These are phyloP conservation scores for Graphium sp. DNA, from an alignment of 2,329 filamentous ascomycete genomes.

Conservation along the genomic window DNA sequence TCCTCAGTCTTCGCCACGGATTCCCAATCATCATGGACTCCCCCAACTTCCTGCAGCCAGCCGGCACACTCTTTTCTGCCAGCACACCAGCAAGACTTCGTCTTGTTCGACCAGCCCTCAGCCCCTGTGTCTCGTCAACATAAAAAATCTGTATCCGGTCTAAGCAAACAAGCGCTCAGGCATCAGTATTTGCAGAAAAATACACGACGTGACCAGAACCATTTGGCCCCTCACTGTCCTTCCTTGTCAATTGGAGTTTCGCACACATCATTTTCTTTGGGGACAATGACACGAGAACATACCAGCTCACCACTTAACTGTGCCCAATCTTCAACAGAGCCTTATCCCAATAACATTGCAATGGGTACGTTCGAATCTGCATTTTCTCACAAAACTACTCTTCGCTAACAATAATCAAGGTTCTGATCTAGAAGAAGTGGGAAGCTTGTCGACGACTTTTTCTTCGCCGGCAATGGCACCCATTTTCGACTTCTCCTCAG, in stretches of 20 bases:
- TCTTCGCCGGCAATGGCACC: slow-evolving; percentile 33
- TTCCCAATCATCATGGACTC: slow-evolving; percentile 67
- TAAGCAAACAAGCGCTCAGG: too few species aligned
- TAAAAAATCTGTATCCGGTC: too few species aligned
- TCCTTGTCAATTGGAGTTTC: neutral
- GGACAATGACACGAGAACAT: neutral
- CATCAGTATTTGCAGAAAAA: too few species aligned
- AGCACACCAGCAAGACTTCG: slow-evolving; percentile 55
- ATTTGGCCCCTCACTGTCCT: too few species aligned
- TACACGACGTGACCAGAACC: too few species aligned
- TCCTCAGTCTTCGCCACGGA: slow-evolving; percentile 69
- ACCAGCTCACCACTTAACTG: too few species aligned
- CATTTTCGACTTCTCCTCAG: slow-evolving; percentile 34
- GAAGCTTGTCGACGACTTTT: slow-evolving; percentile 32
- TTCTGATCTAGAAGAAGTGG: slow-evolving; percentile 40
- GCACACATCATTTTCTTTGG: neutral
- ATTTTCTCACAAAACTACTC: slow-evolving; percentile 27
- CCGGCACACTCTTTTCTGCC: slow-evolving; percentile 40
- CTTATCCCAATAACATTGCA: too few species aligned
- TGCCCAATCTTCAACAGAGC: too few species aligned
- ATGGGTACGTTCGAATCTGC: too few species aligned
- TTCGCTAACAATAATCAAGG: slow-evolving; percentile 18
- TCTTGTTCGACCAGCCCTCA: slow-evolving; percentile 49
- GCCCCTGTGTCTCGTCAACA: too few species aligned
- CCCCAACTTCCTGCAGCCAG: slow-evolving; percentile 47